A percentile compares a stretch with the other conserved stretches of the same genome.
Conservation (phyloP, 768 basidiomycete species). For the Boletus sp. region DNA sequence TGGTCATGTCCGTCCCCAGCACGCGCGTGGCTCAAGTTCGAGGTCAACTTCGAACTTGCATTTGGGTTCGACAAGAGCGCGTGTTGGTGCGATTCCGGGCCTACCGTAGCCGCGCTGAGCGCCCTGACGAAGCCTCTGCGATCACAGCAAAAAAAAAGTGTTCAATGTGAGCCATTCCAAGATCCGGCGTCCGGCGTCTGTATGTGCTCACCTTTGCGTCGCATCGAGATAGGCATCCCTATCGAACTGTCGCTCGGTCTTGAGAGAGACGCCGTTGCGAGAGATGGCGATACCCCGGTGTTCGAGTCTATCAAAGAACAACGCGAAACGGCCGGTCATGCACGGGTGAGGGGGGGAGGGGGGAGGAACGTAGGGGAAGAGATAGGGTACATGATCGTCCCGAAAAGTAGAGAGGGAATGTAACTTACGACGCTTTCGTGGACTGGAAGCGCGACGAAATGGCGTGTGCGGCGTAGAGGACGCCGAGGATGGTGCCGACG, state of each 20-base stretch:
- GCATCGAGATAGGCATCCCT: conserved; percentile 68
- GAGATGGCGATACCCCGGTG: conserved; percentile 55
- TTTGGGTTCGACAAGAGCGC: conserved; percentile 5
- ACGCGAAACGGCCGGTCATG: too few species aligned
- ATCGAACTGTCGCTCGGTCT: conserved; percentile 57
- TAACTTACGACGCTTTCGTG: conserved; percentile 54
- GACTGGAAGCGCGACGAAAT: conserved; percentile 43
- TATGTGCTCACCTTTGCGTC: conserved; percentile 59
- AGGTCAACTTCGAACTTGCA: neutral
- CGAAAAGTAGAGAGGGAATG: neutral
- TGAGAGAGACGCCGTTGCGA: conserved; percentile 59
- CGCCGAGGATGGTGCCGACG: conserved; percentile 43
- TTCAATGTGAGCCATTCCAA: too few species aligned
- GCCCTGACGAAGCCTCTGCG: conserved; percentile 52
- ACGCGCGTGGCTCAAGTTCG: neutral
- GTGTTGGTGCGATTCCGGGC: conserved; percentile 6
- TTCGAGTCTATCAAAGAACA: conserved; percentile 34
- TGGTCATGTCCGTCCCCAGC: neutral
- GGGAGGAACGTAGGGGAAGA: neutral
- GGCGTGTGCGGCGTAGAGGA: conserved; percentile 36
- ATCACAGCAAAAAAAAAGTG: too few species aligned
- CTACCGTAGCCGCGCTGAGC: conserved; percentile 43
- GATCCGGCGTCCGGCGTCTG: too few species aligned
- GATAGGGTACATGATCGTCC: neutral
- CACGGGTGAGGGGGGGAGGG: too few species aligned